Base-by-base conservation (phyloP, 345 rosid species). In the Schrenkiella parvula region DNA sequence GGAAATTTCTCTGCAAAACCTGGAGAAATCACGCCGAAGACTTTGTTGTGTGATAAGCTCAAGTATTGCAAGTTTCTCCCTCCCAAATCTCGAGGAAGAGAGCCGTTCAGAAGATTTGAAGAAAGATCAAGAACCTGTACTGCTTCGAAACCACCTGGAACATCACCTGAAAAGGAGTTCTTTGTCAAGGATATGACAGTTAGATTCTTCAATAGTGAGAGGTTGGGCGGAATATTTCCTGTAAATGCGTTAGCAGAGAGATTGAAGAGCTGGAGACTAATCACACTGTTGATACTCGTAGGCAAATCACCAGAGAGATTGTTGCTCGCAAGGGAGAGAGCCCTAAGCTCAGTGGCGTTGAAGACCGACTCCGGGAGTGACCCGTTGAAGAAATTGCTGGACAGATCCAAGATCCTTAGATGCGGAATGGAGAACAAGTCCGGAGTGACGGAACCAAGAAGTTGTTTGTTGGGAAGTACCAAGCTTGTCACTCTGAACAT, bases 231-330 rank as follows among this genome's bases (percentile, higher is more conserved):
- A 9, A 89, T 51, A 4, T 77, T 64, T 12, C 98, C 96, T 1
- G 88, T 78, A 31, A 91, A 81, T 37, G 93, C 91, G 71, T 91
- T 93, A 14, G 82, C 87, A 0, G 97, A 88, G 64, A 95, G 89
- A 75, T 93, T 88, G 81, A 93, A 42, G 53, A 78, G 29, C 85
- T 77, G 82, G 53, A 87, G 84, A 38, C 72, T 68, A 52, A n/a
- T 67, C 79, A 83, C 60, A n/a, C 55, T 76, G 21, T 80, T 80
- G 5, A 87, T 22, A 18, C 76, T 71, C 52, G 80, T 84, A 1
- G 92, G 84, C 70, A 93, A 60, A 68, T 74, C 84, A 53, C 98
- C 93, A 10, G 90, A 86, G 54, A 90, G 80, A 64, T 75, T 82
- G 70, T 90, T 90, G 29, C 74, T 73, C 2, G 86, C 81, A 26